Conservation (phyloP, 306 rosid species). For the Citrullus mucosospermus region DNA sequence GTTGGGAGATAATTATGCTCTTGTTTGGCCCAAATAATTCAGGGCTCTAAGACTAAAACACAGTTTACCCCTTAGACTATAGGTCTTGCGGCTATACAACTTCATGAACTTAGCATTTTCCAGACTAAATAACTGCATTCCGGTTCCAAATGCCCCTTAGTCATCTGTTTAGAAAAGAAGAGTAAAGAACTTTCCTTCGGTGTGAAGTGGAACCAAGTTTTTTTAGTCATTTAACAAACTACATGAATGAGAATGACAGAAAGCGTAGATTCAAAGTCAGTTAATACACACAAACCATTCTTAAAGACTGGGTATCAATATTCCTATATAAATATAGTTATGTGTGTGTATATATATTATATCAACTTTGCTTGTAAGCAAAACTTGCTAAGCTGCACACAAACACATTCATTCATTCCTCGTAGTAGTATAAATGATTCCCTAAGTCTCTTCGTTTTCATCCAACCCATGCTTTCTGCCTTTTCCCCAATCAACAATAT, state of each 20-base stretch:
- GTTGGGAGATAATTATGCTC: no score
- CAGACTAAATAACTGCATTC: no score
- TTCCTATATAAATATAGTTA: no score
- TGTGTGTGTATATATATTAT: not conserved
- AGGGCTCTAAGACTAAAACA: no score
- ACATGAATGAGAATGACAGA: not conserved
- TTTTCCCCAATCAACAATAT: not conserved
- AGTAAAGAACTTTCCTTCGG: not conserved
- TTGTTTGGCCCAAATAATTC: no score
- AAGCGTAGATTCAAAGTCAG: conserved; percentile 28
- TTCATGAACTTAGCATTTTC: no score
- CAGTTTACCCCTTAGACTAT: no score
- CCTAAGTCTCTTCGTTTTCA: conserved; percentile 4
- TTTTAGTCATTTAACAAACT: not conserved
- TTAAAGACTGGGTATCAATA: conserved; percentile 31
- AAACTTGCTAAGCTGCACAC: not conserved
- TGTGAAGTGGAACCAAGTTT: not conserved
- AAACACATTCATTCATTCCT: not conserved
- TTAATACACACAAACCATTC: conserved; percentile 16
- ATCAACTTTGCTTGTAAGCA: conserved; percentile 43
- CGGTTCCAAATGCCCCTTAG: no score
- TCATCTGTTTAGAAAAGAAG: not conserved
- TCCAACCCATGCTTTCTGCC: not conserved
- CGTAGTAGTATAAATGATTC: conserved; percentile 13
- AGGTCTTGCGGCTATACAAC: no score